Evolutionary conservation across 2,329 filamentous ascomycete genomes (phyloP).

Genomic region (Herpotrichia juniperi): DNA sequence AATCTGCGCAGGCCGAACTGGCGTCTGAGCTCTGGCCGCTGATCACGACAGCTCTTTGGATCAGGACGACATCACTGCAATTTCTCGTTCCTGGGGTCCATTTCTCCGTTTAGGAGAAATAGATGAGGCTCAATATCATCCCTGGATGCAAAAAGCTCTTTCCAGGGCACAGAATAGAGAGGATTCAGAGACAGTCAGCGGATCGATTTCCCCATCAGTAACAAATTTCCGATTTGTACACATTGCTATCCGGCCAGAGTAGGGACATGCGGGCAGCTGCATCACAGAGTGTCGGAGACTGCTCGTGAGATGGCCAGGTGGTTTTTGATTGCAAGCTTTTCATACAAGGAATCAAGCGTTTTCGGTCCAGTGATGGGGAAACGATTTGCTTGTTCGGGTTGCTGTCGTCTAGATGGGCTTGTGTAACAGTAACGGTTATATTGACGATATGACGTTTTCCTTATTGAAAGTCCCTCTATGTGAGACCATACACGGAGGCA

Average conservation of each 20-base stretch:
- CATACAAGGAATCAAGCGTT: background rate
- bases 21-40: background rate
- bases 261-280: background rate
- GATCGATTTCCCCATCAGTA: background rate
- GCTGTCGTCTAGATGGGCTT: background rate
- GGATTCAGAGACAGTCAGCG: background rate
- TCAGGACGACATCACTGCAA: background rate
- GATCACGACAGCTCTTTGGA: too few relatives aligned
- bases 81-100: background rate
- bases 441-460: background rate
- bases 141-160: too few relatives aligned
- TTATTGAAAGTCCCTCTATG: background rate
- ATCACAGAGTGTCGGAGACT: background rate
- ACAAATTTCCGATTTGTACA: background rate
- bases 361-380: background rate
- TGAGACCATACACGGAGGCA: background rate
- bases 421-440: background rate
- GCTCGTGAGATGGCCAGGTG: background rate
- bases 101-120: background rate
- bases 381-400: background rate
- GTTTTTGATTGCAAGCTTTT: background rate
- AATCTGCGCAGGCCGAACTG: background rate
- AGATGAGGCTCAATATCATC: slow-evolving; percentile 2
- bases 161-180: background rate
- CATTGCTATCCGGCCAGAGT: background rate